Evolutionary conservation across 2,329 filamentous ascomycete species (phyloP).

Genomic region (Penicillium concentricum): DNA sequence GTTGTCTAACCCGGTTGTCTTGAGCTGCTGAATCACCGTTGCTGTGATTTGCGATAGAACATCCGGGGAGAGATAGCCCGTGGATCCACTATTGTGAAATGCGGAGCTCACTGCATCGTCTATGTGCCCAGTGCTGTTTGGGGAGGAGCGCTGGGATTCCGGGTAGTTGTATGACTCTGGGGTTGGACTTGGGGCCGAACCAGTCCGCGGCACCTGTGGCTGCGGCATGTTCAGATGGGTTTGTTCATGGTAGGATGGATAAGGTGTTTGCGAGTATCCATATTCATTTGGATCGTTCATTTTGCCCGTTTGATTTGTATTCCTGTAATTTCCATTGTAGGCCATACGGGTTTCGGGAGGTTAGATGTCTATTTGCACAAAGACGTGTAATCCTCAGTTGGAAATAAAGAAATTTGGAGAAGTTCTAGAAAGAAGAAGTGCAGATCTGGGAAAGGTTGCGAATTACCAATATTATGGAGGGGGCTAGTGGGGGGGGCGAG

Average conservation of each 20-base stretch:
- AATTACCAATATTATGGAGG: constrained; percentile 4
- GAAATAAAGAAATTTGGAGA: not conserved
- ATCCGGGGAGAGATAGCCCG: constrained; percentile 57
- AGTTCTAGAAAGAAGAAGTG: not conserved
- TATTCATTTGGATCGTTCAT: constrained; percentile 25
- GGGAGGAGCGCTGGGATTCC: constrained; percentile 18
- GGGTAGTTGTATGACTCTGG: constrained; percentile 2
- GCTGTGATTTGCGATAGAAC: constrained; percentile 62
- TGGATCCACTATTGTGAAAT: constrained; percentile 52
- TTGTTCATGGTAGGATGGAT: constrained; percentile 32
- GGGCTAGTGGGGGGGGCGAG: constrained; percentile 11
- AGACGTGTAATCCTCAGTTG: not conserved
- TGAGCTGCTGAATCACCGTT: constrained; percentile 59
- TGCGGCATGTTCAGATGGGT: constrained; percentile 39
- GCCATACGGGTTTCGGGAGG: constrained; percentile 32
- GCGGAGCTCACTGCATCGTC: constrained; percentile 59
- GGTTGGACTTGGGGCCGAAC: constrained; percentile 19
- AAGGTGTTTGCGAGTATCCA: constrained; percentile 28
- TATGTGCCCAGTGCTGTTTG: constrained; percentile 42
- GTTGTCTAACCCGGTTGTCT: constrained; percentile 44
- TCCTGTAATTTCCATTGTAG: constrained; percentile 44
- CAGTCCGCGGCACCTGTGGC: constrained; percentile 28
- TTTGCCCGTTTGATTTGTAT: constrained; percentile 28
- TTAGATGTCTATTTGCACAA: not conserved
- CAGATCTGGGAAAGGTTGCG: not conserved